Base-by-base conservation (phyloP, 2,329 filamentous ascomycete genomes). In the Colletotrichum sp. region DNA sequence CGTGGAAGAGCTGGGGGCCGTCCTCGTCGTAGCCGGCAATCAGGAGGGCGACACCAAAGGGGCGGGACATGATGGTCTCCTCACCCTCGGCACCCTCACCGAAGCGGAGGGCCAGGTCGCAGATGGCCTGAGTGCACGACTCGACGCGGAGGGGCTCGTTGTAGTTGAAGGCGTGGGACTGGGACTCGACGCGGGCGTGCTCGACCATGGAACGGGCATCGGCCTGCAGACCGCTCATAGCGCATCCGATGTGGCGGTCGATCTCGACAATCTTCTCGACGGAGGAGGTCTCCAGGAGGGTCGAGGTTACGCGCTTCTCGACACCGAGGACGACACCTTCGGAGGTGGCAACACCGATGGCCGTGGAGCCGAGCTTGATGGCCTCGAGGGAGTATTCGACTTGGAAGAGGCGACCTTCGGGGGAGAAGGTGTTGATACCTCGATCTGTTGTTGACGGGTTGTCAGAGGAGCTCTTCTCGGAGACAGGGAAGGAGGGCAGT, bases 251-350 rank as follows among this genome's bases (percentile, higher is more conserved):
- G 89, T 99, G 97, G 84, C 95, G 93, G 89, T 99, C 97, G 85
- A 99, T 99, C 87, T 99, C 97, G 86, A 99, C 96, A 82, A 99
- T 99, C 92, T 99, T 99, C 88, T 99, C 97, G 82, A 99, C 97
- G 55, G 96, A 98, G 63, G 95, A 98, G 36, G 97, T 98, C 88
- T 99, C 97, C 83, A 99, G 95, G 78, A 99, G 94, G 77, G 96
- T 98, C 75, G 95, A 98, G 77, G 97, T 99, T 82, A 99, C 97
- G 83, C 97, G 96, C 92, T 99, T 99, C 90, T 99, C 97, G 79
- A 99, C 97, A 81, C 97, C 97, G 68, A 99, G 94, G 84, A 99
- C 94, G 77, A 99, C 96, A 83, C 97, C 97, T 85, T 98, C 95
- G 75, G 95, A 95, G 65, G 97, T 99, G 82, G 97, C 96, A 80